These are phyloP conservation scores for Xylariaceae sp. DNA, from an alignment of 2,329 filamentous ascomycete species.

Conservation along the genomic window DNA sequence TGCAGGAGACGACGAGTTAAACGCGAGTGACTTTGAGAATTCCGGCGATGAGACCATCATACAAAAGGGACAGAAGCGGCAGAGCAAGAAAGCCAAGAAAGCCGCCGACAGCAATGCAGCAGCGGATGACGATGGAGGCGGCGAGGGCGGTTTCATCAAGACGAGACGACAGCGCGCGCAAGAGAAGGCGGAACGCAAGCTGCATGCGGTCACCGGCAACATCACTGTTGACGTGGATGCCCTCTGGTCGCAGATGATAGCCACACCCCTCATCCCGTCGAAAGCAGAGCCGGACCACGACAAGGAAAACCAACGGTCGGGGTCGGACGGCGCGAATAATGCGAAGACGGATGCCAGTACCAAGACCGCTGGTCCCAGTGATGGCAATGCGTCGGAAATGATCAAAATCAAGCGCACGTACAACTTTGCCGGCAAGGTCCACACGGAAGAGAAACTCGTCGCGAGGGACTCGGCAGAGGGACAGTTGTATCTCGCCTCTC, in stretches of 20 bases:
- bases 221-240: slow-evolving; percentile 68
- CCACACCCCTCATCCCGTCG: slow-evolving; percentile 36
- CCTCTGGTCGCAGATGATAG: slow-evolving; percentile 62
- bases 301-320: slow-evolving; percentile 17
- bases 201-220: slow-evolving; percentile 48
- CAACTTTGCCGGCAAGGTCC: slow-evolving; percentile 67
- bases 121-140: slow-evolving; percentile 53
- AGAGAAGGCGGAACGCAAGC: slow-evolving; percentile 57
- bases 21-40: slow-evolving; percentile 53
- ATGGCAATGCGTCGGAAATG: slow-evolving; percentile 33
- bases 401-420: slow-evolving; percentile 66
- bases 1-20: slow-evolving; percentile 20
- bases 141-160: slow-evolving; percentile 62
- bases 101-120: slow-evolving; percentile 31
- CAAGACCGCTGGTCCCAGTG: slow-evolving; percentile 3
- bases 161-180: slow-evolving; percentile 64
- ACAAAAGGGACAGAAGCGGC: slow-evolving; percentile 52
- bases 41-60: slow-evolving; percentile 71
- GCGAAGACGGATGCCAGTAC: slow-evolving; percentile 12
- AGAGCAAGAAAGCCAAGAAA: slow-evolving; percentile 41
- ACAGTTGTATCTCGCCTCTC: slow-evolving; percentile 55
- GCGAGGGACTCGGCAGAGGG: slow-evolving; percentile 61
- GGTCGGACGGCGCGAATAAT: slow-evolving; percentile 4
- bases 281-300: slow-evolving; percentile 23
- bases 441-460: slow-evolving; percentile 67